These are phyloP conservation scores for Mallotus japonicus DNA, from an alignment of 441 rosid genomes.

Conservation along the genomic window DNA sequence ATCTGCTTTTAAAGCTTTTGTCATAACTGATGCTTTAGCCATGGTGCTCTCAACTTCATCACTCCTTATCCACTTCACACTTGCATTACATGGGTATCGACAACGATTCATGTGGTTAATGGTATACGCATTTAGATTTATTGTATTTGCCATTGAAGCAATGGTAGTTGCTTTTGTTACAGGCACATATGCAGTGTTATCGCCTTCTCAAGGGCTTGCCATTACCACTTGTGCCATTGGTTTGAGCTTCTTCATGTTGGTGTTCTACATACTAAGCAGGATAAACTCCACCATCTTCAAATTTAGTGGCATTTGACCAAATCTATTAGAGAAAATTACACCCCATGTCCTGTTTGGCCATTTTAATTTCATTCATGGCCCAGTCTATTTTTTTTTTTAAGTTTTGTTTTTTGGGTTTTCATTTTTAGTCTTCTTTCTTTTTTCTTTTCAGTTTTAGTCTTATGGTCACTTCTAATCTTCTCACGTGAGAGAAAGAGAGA, in stretches of 20 bases:
- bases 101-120: neutral
- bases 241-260: neutral
- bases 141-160: neutral
- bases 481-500: too few relatives aligned
- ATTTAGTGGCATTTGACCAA: too few relatives aligned
- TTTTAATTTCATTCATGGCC: too few relatives aligned
- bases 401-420: too few relatives aligned
- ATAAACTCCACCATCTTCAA: neutral
- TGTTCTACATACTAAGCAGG: neutral
- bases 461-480: too few relatives aligned
- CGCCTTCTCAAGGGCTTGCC: slow-evolving; percentile 5
- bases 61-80: slow-evolving; percentile 15
- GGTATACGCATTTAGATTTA: neutral
- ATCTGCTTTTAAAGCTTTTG: slow-evolving; percentile 25
- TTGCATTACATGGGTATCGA: neutral
- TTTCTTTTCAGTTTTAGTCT: too few relatives aligned
- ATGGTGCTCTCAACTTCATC: slow-evolving; percentile 23
- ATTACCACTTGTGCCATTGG: neutral
- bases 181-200: slow-evolving; percentile 8
- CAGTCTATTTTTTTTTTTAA: too few relatives aligned
- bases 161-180: slow-evolving; percentile 21
- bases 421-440: too few relatives aligned
- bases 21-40: slow-evolving; percentile 10
- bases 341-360: too few relatives aligned
- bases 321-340: too few relatives aligned